These are phyloP conservation scores for Cyclotella cryptica DNA, from an alignment of 108 stramenopile genomes.

Conservation along the genomic window DNA sequence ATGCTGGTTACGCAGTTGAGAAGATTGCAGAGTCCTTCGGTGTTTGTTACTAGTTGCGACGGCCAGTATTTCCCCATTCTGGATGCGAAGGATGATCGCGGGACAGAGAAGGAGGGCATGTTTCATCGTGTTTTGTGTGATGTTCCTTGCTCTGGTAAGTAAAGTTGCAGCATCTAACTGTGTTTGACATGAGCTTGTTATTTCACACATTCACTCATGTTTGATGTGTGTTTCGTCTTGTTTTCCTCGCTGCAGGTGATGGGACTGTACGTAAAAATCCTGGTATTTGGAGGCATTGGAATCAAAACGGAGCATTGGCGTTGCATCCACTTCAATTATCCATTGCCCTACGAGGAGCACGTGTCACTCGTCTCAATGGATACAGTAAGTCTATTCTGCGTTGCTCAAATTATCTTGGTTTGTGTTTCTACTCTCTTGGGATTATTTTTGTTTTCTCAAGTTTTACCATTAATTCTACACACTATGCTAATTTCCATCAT, in stretches of 20 bases:
- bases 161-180: not conserved
- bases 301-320: conserved; percentile 55
- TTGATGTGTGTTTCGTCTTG: not conserved
- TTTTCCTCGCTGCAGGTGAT: conserved; percentile 64
- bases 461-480: too few relatives aligned
- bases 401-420: not conserved
- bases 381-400: conserved; percentile 48
- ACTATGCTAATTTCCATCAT: too few relatives aligned
- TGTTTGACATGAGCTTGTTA: not conserved
- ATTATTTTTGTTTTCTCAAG: not conserved
- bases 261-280: conserved; percentile 97
- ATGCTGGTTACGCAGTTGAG: conserved; percentile 95
- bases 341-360: conserved; percentile 88
- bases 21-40: conserved; percentile 87
- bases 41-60: conserved; percentile 90
- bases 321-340: conserved; percentile 90
- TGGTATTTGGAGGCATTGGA: conserved; percentile 89
- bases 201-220: not conserved
- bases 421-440: too few relatives aligned
- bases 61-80: conserved; percentile 90
- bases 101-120: conserved; percentile 64
- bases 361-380: conserved; percentile 87
- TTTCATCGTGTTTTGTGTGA: conserved; percentile 98
- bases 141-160: conserved; percentile 92
- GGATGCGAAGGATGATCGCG: conserved; percentile 47